These are phyloP conservation scores for Schwanniomyces vanrijiae DNA, from an alignment of 805 yeast species.

Conservation along the genomic window DNA sequence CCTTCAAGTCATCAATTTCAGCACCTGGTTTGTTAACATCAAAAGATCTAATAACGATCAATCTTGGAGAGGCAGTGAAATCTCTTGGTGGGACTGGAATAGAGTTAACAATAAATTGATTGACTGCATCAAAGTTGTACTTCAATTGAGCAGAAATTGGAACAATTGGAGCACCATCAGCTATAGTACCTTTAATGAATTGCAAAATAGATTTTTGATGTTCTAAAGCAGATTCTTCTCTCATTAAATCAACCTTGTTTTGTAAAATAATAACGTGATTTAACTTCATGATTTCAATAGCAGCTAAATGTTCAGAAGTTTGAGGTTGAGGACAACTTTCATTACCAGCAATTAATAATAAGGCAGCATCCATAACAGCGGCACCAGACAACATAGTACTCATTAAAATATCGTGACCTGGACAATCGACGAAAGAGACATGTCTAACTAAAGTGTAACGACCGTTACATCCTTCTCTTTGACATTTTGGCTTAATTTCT, in stretches of 20 bases:
- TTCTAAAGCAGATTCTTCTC: constrained; percentile 93
- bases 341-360: constrained; percentile 93
- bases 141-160: constrained; percentile 99
- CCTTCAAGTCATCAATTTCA: constrained; percentile 93
- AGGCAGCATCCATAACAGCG: constrained; percentile 99
- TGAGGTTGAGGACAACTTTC: constrained; percentile 99
- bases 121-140: constrained; percentile 97
- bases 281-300: constrained; percentile 98
- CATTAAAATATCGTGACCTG: constrained; percentile 99
- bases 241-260: constrained; percentile 97
- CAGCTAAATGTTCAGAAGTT: constrained; percentile 98
- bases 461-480: constrained; percentile 83
- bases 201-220: constrained; percentile 90
- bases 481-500: constrained; percentile 92
- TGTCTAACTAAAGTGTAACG: constrained; percentile 91
- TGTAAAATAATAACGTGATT: constrained; percentile 95
- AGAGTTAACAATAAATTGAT: constrained; percentile 90
- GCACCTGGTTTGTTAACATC: constrained; percentile 99
- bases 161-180: constrained; percentile 98
- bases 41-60: constrained; percentile 96
- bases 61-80: constrained; percentile 88
- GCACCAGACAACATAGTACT: constrained; percentile 99
- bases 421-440: constrained; percentile 98
- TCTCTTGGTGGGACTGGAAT: constrained; percentile 97
- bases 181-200: constrained; percentile 96